Percentiles rank a stretch among this genome's conserved stretches.
These are phyloP conservation scores for Millerozyma miso DNA, from an alignment of 805 yeast genomes.

Conservation along the genomic window DNA sequence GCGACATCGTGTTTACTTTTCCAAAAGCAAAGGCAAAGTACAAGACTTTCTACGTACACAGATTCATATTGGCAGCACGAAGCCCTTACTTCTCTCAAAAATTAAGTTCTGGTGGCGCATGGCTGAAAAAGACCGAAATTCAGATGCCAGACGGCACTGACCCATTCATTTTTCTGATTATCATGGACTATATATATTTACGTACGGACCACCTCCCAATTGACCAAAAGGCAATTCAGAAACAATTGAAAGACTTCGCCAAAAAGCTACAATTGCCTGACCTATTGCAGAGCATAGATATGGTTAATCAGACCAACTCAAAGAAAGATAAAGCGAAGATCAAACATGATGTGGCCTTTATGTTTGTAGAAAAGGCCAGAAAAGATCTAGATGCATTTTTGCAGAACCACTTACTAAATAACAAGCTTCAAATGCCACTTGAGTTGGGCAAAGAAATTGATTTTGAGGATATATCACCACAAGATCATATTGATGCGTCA, in stretches of 20 bases:
- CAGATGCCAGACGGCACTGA: slow-evolving; percentile 14
- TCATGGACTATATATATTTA: slow-evolving; percentile 29
- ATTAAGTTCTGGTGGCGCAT: slow-evolving; percentile 16
- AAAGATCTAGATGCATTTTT: slow-evolving; percentile 28
- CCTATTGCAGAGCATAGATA: slow-evolving; percentile 31
- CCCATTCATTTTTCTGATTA: slow-evolving; percentile 16
- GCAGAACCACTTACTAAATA: slow-evolving; percentile 15
- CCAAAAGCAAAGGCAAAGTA: slow-evolving; percentile 12
- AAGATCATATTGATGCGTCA: slow-evolving; percentile 10
- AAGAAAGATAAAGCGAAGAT: slow-evolving; percentile 21
- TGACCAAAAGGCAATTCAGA: slow-evolving; percentile 13
- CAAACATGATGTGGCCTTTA: slow-evolving; percentile 27
- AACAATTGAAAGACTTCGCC: slow-evolving; percentile 26
- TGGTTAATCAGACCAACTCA: slow-evolving; percentile 18
- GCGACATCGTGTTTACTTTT: slow-evolving; percentile 30
- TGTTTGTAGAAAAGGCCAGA: slow-evolving; percentile 33
- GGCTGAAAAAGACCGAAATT: slow-evolving; percentile 15
- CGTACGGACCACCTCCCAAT: slow-evolving; percentile 27
- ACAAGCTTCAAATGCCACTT: slow-evolving; percentile 9
- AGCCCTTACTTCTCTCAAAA: slow-evolving; percentile 20
- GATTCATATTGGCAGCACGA: slow-evolving; percentile 34
- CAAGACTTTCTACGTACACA: slow-evolving; percentile 18
- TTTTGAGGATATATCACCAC: slow-evolving; percentile 26
- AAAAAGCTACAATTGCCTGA: slow-evolving; percentile 28
- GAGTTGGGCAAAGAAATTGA: slow-evolving; percentile 22